Conservation (phyloP, 345 rosid species). For the Eucalyptus sideroxylon region DNA sequence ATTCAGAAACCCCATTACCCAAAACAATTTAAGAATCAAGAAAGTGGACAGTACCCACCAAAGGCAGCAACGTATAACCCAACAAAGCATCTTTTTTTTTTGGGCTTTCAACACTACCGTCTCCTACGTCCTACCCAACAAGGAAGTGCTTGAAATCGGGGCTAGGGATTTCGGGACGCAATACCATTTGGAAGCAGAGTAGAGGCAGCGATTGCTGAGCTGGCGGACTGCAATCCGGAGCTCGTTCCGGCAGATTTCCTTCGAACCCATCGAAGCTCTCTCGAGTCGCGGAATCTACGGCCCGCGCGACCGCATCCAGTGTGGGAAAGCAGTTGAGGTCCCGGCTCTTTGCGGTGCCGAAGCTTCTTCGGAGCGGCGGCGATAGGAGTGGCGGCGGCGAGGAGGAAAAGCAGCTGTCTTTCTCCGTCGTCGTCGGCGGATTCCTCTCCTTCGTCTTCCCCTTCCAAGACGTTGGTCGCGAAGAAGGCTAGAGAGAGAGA, state of each 20-base stretch:
- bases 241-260: constrained; percentile 74
- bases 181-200: too few relatives aligned
- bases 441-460: too few relatives aligned
- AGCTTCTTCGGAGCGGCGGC: neutral
- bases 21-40: neutral
- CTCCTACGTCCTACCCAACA: too few relatives aligned
- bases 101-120: too few relatives aligned
- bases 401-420: neutral
- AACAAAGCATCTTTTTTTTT: too few relatives aligned
- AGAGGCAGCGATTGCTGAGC: constrained; percentile 9
- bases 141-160: too few relatives aligned
- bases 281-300: neutral
- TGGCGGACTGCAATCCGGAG: constrained; percentile 73
- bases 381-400: neutral
- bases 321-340: neutral
- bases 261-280: constrained; percentile 46
- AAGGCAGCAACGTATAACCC: too few relatives aligned
- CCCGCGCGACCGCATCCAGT: neutral
- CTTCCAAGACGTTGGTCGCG: neutral
- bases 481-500: neutral
- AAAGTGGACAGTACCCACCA: neutral
- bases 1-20: neutral
- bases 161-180: too few relatives aligned
- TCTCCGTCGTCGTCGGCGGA: neutral
- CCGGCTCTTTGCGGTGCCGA: neutral